phyloP scores from a whole-genome alignment of 1,284 basidiomycete species.

The Rhodotorula sp. region DNA sequence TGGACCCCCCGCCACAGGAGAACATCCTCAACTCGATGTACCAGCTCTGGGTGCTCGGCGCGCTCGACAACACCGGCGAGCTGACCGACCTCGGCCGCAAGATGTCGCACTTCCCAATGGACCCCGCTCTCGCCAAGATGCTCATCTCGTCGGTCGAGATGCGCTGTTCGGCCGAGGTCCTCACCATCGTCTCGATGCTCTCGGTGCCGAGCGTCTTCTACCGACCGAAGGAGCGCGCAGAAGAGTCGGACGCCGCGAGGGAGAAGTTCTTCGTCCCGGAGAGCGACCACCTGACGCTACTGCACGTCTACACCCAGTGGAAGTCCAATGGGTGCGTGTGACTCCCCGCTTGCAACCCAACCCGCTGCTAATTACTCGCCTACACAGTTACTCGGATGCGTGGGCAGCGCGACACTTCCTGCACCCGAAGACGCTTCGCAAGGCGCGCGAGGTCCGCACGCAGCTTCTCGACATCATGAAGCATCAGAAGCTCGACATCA shows the following conservation, averaged over 20 bases:
- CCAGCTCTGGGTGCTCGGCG: constrained; percentile 97
- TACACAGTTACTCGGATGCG: constrained; percentile 75
- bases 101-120: constrained; percentile 92
- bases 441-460: constrained; percentile 90
- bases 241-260: constrained; percentile 87
- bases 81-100: constrained; percentile 86
- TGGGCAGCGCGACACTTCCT: constrained; percentile 95
- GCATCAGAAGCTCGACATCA: constrained; percentile 87
- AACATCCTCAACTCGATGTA: constrained; percentile 99
- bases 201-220: constrained; percentile 68
- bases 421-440: constrained; percentile 91
- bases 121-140: constrained; percentile 96
- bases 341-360: neutral
- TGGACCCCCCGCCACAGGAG: constrained; percentile 89
- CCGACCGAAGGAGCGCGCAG: constrained; percentile 49
- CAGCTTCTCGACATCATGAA: constrained; percentile 99
- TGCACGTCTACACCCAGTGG: constrained; percentile 99
- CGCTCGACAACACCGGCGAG: constrained; percentile 95
- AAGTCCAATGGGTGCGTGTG: constrained; percentile 74
- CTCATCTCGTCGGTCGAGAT: constrained; percentile 85
- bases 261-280: constrained; percentile 99
- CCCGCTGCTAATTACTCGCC: neutral
- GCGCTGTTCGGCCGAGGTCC: constrained; percentile 88
- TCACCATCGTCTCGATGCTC: constrained; percentile 98
- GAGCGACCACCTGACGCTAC: constrained; percentile 90